Evolutionary conservation across 805 yeast species (phyloP), one percentile per base, ranked within the genome.

Genomic region (Myxozyma udenii): DNA sequence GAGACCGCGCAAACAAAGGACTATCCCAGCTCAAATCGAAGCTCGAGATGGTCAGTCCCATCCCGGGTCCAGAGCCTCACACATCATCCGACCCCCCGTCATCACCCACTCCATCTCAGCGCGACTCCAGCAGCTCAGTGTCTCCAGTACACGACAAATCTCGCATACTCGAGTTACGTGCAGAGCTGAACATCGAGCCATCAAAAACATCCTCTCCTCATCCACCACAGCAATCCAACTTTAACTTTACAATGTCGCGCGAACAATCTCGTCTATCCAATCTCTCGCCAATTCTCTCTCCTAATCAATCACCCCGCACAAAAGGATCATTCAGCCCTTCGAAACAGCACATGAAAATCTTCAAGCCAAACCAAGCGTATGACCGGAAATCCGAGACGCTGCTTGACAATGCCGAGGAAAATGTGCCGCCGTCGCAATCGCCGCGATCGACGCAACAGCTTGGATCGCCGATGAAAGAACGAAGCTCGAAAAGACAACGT

Each of bases 301-400:
- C n/a, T n/a, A n/a, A n/a, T n/a, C n/a, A n/a, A n/a, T n/a, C n/a
- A n/a, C n/a, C n/a, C n/a, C n/a, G n/a, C n/a, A n/a, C n/a, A n/a
- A n/a, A n/a, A n/a, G n/a, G n/a, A n/a, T n/a, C n/a, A n/a, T n/a
- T n/a, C n/a, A n/a, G n/a, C n/a, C 42, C 48, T 5, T 11, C 44
- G 16, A 33, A 30, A 19, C 53, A 61, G 2, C 60, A 65, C 4
- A 41, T 66, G 9, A 62, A 63, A 25, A 45, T 65, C 4, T 64
- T 65, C 41, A 61, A 60, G 23, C 44, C 50, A 19, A 61, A 57
- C 21, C 66, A 66, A 36, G 63, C 69, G 0, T 64, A 60, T 33
- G 58, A 55, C 24, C 51, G 56, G 2, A 52, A 55, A 24, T 52
- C 62, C 22, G 64, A 66, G 16, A 62, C 61, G n/a, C 56, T 64